phyloP scores from a whole-genome alignment of 2,329 filamentous ascomycete genomes.

The Aspergillus novofumigatus region DNA sequence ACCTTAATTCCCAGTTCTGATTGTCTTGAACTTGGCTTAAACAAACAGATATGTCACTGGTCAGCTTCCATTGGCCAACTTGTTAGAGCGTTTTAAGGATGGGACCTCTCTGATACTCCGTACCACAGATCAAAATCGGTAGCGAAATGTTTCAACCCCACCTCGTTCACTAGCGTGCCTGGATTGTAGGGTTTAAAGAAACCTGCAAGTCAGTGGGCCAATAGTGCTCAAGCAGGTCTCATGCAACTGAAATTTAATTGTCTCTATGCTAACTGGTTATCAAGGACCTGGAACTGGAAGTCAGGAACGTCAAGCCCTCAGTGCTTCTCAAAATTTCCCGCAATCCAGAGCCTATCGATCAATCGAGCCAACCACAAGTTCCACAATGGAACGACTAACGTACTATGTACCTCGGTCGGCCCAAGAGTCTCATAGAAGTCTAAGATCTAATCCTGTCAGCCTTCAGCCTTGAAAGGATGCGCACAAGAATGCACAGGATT shows the following conservation, averaged over 20 bases:
- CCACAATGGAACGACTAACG: no score
- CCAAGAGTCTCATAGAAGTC: background rate
- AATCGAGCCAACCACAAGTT: background rate
- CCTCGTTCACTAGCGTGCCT: background rate
- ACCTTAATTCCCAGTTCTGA: background rate
- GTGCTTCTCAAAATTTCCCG: background rate
- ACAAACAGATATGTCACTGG: background rate
- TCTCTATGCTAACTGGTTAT: background rate
- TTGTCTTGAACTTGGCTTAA: background rate
- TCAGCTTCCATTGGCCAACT: background rate
- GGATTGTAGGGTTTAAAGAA: background rate
- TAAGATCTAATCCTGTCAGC: constrained; percentile 23
- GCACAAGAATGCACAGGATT: constrained; percentile 11
- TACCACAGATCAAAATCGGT: background rate
- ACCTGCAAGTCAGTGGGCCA: background rate
- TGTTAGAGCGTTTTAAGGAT: background rate
- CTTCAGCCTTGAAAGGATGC: constrained; percentile 37
- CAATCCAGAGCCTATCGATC: background rate
- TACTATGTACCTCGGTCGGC: no score
- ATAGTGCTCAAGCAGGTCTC: background rate
- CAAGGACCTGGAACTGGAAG: no score
- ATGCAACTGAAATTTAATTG: background rate
- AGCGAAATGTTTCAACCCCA: background rate
- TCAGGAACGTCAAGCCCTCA: background rate
- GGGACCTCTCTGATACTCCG: no score